Conservation (phyloP, 1,139 yeast genomes). For the Debaryomyces nepalensis region DNA sequence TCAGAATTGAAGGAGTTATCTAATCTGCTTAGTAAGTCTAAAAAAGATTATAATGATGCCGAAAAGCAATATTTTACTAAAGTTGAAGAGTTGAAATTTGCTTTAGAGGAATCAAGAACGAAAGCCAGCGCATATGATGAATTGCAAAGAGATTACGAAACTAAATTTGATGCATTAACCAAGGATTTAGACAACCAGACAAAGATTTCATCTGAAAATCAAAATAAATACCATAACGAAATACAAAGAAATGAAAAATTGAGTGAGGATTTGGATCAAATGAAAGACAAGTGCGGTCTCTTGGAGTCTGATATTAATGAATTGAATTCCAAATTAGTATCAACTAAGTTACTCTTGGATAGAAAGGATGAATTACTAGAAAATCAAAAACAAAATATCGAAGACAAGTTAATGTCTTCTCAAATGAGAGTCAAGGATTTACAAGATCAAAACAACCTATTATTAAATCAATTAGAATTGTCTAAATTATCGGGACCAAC, state of each 20-base stretch:
- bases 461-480: slow-evolving; percentile 72
- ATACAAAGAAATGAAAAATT: slow-evolving; percentile 61
- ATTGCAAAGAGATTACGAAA: slow-evolving; percentile 39
- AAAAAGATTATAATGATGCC: slow-evolving; percentile 22
- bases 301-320: slow-evolving; percentile 41
- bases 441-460: slow-evolving; percentile 65
- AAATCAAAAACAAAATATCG: slow-evolving; percentile 39
- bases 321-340: slow-evolving; percentile 32
- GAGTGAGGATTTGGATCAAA: slow-evolving; percentile 44
- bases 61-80: slow-evolving; percentile 23
- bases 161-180: slow-evolving; percentile 33
- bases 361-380: slow-evolving; percentile 30
- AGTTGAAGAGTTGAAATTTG: slow-evolving; percentile 28
- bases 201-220: slow-evolving; percentile 51
- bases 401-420: slow-evolving; percentile 56
- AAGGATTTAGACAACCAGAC: slow-evolving; percentile 58
- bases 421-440: slow-evolving; percentile 58
- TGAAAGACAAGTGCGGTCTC: slow-evolving; percentile 48
- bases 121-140: slow-evolving; percentile 44
- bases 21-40: slow-evolving; percentile 20
- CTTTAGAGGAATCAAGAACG: slow-evolving; percentile 26
- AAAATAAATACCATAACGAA: slow-evolving; percentile 62
- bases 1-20: slow-evolving; percentile 26
- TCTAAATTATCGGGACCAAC: slow-evolving; percentile 24
- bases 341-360: slow-evolving; percentile 24